phyloP scores from a whole-genome alignment of 2,329 filamentous ascomycete genomes.

The Lachnellula occidentalis region DNA sequence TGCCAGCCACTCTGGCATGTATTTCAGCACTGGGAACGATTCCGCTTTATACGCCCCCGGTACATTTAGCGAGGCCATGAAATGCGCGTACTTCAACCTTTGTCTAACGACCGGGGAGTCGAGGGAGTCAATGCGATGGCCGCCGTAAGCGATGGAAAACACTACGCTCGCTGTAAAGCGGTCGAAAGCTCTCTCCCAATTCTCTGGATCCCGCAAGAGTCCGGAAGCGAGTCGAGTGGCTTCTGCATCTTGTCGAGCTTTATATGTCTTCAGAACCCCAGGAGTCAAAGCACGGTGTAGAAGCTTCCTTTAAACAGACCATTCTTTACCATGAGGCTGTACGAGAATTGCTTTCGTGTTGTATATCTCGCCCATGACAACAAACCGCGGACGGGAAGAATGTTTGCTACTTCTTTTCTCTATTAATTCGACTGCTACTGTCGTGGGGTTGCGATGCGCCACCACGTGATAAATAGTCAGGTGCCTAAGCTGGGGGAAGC shows the following conservation, averaged over 20 bases:
- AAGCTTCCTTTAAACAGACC: constrained; percentile 39
- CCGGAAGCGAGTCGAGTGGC: constrained; percentile 39
- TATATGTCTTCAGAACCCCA: constrained; percentile 39
- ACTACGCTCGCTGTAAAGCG: constrained; percentile 45
- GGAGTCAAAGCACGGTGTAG: constrained; percentile 41
- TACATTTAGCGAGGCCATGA: constrained; percentile 40
- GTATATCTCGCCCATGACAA: constrained; percentile 40
- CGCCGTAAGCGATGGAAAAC: constrained; percentile 46
- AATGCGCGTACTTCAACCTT: constrained; percentile 44
- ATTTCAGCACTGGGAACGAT: constrained; percentile 30
- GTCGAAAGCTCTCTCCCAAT: constrained; percentile 43
- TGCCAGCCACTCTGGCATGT: constrained; percentile 29
- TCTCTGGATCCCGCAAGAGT: constrained; percentile 34
- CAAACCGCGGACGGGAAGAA: constrained; percentile 39
- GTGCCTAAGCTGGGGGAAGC: too few species aligned
- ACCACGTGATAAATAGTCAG: too few species aligned
- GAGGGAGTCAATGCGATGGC: constrained; percentile 43
- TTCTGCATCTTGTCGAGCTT: constrained; percentile 44
- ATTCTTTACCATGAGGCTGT: constrained; percentile 44
- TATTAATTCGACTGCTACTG: constrained; percentile 39
- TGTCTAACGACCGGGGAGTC: constrained; percentile 42
- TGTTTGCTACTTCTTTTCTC: constrained; percentile 42
- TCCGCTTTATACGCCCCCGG: constrained; percentile 36
- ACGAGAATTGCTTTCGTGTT: constrained; percentile 39
- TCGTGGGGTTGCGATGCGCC: too few species aligned